Evolutionary conservation across 2,329 filamentous ascomycete genomes (phyloP).

Genomic region (Ustulina deusta): DNA sequence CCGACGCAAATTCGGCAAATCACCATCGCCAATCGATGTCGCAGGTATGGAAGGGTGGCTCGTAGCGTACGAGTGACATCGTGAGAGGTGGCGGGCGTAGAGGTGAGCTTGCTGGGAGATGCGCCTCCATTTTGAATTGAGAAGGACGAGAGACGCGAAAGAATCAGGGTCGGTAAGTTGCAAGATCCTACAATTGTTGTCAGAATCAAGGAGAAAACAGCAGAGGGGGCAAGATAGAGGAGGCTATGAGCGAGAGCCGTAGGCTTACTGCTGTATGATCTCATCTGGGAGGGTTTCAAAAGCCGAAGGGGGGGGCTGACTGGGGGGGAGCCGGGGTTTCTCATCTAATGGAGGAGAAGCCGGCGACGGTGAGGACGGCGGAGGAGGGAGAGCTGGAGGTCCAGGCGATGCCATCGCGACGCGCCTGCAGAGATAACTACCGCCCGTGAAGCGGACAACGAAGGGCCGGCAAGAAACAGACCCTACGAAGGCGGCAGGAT

Average conservation of each 20-base stretch:
- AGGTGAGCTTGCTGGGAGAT: slow-evolving; percentile 73
- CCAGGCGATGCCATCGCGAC: slow-evolving; percentile 35
- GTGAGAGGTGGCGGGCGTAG: slow-evolving; percentile 71
- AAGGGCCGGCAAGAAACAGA: slow-evolving; percentile 3
- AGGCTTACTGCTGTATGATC: slow-evolving; percentile 73
- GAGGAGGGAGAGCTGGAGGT: slow-evolving; percentile 2
- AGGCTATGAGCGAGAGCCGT: slow-evolving; percentile 10
- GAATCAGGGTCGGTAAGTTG: slow-evolving; percentile 69
- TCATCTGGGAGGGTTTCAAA: slow-evolving; percentile 73
- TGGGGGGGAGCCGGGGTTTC: slow-evolving; percentile 35
- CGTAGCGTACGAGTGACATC: slow-evolving; percentile 69
- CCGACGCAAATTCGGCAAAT: slow-evolving; percentile 71
- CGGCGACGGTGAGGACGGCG: slow-evolving; percentile 8
- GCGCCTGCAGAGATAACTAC: slow-evolving; percentile 14
- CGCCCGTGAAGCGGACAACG: slow-evolving; percentile 19
- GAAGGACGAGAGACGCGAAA: slow-evolving; percentile 74
- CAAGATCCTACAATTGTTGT: slow-evolving; percentile 65
- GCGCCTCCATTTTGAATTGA: slow-evolving; percentile 74
- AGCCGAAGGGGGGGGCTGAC: slow-evolving; percentile 49
- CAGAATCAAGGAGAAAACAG: slow-evolving; percentile 11
- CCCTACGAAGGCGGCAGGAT: slow-evolving; percentile 6
- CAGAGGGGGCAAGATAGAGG: slow-evolving; percentile 24
- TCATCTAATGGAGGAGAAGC: slow-evolving; percentile 20
- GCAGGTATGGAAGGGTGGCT: slow-evolving; percentile 57
- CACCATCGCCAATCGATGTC: slow-evolving; percentile 57